Base-by-base conservation (phyloP, 2,329 filamentous ascomycete genomes). In the Madurella fahalii region DNA sequence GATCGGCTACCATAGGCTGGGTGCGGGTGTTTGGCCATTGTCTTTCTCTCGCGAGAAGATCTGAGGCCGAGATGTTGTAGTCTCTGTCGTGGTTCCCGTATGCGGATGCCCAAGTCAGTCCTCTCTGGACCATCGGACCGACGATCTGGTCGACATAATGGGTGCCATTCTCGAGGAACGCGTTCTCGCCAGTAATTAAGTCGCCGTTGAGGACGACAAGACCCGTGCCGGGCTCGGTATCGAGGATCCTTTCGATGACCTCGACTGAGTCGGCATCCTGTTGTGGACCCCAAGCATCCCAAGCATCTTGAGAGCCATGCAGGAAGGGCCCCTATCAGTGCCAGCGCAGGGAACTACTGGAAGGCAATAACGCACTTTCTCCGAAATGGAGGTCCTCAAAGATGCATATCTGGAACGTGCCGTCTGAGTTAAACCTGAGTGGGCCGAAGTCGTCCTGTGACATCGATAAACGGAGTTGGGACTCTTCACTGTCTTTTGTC, bases 381-480 rank as follows among this genome's bases (percentile, higher is more conserved):
- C 85, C 87, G 64, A 86, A 87, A 65, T 90, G 86, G 8, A 90
- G 69, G 61, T 90, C 87, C 30, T 82, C 79, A 57, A 90, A 87
- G 12, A 90, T 76, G 1, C 82, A 71, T 32, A 82, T 71, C 49
- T 79, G 75, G 60, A 82, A 81, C 0, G 71, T 75, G 5, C 76
- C 77, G 43, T 78, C 71, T 1, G 61, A 17, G 9, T 65, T 66
- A 59, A 81, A 78, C 11, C 31, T 50, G 15, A 64, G 58, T 7
- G 61, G 59, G 1, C 42, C 42, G 9, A 58, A 32, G 40, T 13
- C 16, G 16, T 11, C 18, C 7, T 13, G 48, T 7, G n/a, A 12
- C 11, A 16, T 32, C 4, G 20, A 20, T 3, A 52, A 16, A 15
- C 15, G 44, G 32, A 8, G 2, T 11, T 52, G 53, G 9, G 20